Evolutionary conservation across 164 flowering plant species (phyloP), one percentile per base, ranked within the genome.

Genomic region (Cinnamomum micranthum): DNA sequence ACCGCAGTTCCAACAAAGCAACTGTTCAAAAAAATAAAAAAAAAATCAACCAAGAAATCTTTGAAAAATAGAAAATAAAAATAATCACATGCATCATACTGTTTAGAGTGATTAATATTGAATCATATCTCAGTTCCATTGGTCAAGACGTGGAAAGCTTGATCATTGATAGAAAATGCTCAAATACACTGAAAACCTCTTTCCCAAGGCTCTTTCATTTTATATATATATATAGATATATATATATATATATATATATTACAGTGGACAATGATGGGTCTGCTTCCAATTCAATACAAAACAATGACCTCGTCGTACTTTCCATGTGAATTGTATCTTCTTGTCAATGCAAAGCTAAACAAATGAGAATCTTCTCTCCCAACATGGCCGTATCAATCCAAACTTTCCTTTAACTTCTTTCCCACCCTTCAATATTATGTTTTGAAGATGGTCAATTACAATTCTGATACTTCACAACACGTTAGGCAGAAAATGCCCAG

Each of bases 101-200:
- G 60, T 15, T 55, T 55, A 55, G 6, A 15, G n/a, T 55, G 4
- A 55, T 55, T 55, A 55, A 14, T 55, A 55, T 55, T 3, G 6
- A 55, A 55, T 15, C n/a, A 10, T 31, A 67, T 67, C 69, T 33
- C 50, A 17, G 47, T 33, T 31, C 28, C n/a, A 67, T 67, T 31
- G 50, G 50, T 28, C 69, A 67, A 67, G 50, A 31, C 47, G 19
- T 14, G 69, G 69, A 67, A 67, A 67, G 69, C 6, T 67, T 67
- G 50, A 6, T 31, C 28, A 28, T 31, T 67, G 9, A 28, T 17
- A 27, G 69, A 67, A 67, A 67, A 33, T 67, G n/a, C 50, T 67
- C 33, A 4, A 28, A 67, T 28, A 13, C 69, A 67, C 20, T 5
- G 69, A 33, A 17, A 31, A 14, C 69, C 6, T 14, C 19, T 20